Evolutionary conservation across 768 basidiomycete genomes (phyloP), one percentile per base, ranked within the genome.

Genomic region (Rhizopogon vesiculosus): DNA sequence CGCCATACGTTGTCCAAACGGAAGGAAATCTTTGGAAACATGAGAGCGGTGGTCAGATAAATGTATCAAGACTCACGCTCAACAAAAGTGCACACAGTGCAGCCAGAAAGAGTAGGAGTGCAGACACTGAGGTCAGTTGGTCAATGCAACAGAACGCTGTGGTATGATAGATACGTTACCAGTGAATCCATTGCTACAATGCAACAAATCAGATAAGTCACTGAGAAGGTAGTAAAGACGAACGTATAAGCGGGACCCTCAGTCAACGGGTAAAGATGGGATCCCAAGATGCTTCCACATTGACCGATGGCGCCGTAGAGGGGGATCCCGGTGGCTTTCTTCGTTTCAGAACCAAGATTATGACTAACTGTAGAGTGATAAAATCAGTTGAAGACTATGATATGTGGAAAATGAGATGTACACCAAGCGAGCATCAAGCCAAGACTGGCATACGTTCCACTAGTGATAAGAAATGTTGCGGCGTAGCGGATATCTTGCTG

Each of bases 1-100:
- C 87, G 73, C 15, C 75, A 74, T 5, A 74, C 71, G 56, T 89
- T 90, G 29, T 88, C 86, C 62, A 68, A 60, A 41, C 81, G 80
- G 61, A 86, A 90, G 1, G 85, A 86, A 13, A 79, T 68, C 87
- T 89, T 12, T 5, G 3, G 8, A 7, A 33, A 33, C 1, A 33
- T 33, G 31, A 33, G 31, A 33, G 6, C 25, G 25, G 13, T 18
- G 46, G 33, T 22, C 19, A 35, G 13, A 22, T 19, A 33, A 19
- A 7, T 18, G 18, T 7, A 38, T 38, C 35, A 22, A 12, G 35
- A 29, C 48, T 49, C 22, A 49, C 48, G 15, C 48, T 49, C 48
- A 49, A 49, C 19, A 49, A 25, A 15, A 49, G 35, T 49, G 48
- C 33, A 16, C 48, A 49, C 5, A 49, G 35, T 25, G 48, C 48